Evolutionary conservation across 345 rosid species (phyloP), one percentile per base, ranked within the genome.

Genomic region (Arabis hirsuta): DNA sequence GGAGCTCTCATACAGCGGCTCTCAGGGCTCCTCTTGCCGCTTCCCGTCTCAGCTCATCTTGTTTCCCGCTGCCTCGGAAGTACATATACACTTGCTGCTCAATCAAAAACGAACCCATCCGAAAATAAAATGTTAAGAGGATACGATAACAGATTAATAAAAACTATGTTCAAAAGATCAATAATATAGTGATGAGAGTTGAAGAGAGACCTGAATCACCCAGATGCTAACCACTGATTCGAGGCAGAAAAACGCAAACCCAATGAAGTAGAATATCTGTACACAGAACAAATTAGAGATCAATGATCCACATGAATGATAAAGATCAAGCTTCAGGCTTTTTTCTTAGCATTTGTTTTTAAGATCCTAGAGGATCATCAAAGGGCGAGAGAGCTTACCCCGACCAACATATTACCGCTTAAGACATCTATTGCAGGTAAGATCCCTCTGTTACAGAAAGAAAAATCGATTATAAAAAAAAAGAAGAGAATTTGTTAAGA

Each of bases 231-330:
- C 78, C 55, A 92, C 39, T 7, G 97, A 71, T 76, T 90, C 98
- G 9, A 83, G 55, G 46, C 86, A 83, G 84, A 88, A 92, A 7
- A 82, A 79, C 29, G 78, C 97, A 39, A 88, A 92, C 39, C 98
- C 99, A 19, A 96, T n/a, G 43, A 88, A 87, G 89, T 90, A 96
- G 82, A 96, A 85, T 73, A 88, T 83, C 98, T 96, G 82, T 63
- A 19, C 36, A 75, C 22, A 53, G 14, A 76, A 11, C n/a, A 47
- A 42, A 66, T 14, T 16, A 31, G 9, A 5, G 31, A 55, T 73
- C 12, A 65, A 20, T 32, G 13, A 46, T 53, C 44, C 52, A 51
- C 20, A n/a, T 24, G 29, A 32, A 20, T 31, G 8, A 53, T 19
- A 32, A n/a, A 51, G 48, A 55, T 56, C 55, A 60, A 20, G 52